Conservation (phyloP, 176 grass and related monocot genomes). For the Oryza nivara region DNA sequence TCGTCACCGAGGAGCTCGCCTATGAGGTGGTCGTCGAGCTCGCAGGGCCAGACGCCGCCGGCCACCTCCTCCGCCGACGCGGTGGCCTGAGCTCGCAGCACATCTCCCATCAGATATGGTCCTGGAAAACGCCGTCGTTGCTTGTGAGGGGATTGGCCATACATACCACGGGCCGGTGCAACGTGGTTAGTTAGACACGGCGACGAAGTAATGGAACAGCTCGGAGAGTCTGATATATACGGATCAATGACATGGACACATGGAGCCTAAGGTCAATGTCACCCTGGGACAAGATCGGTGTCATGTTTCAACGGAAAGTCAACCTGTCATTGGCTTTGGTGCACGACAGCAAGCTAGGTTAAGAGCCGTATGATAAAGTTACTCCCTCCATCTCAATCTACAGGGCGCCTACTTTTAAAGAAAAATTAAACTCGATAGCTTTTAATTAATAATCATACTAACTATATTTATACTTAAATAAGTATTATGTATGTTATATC, state of each 20-base stretch:
- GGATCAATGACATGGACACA: neutral
- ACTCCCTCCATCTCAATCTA: too few species aligned
- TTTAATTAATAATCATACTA: too few species aligned
- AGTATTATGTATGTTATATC: too few species aligned
- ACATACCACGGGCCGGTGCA: neutral
- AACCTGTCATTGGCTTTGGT: neutral
- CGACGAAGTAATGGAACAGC: neutral
- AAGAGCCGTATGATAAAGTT: too few species aligned
- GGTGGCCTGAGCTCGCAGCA: neutral
- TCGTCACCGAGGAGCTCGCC: constrained; percentile 60
- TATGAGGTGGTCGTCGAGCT: constrained; percentile 64
- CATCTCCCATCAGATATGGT: constrained; percentile 33
- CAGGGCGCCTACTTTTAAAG: too few species aligned
- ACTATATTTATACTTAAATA: too few species aligned
- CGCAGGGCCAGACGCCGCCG: constrained; percentile 38
- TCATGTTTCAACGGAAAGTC: neutral
- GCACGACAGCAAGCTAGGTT: neutral
- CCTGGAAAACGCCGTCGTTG: neutral
- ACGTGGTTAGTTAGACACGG: neutral
- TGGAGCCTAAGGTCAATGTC: neutral
- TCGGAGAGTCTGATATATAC: neutral
- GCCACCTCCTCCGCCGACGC: neutral
- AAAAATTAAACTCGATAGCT: too few species aligned
- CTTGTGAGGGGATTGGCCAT: constrained; percentile 10
- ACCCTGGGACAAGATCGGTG: neutral